Evolutionary conservation across 768 basidiomycete genomes (phyloP).

Genomic region (Mycena epipterygia): DNA sequence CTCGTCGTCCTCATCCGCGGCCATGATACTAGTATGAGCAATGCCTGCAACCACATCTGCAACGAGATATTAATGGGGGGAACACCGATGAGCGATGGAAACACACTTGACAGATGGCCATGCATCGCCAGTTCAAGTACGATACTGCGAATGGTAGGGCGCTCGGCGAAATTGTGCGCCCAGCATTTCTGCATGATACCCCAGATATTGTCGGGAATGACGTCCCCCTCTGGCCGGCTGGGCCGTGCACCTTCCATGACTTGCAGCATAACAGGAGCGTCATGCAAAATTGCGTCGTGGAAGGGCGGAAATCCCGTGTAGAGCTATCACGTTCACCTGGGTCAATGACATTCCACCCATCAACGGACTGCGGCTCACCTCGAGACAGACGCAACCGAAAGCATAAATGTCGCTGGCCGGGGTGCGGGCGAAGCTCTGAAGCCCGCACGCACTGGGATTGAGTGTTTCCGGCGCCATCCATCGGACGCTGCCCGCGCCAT

Average conservation of each 20-base stretch:
- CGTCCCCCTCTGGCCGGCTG: not conserved
- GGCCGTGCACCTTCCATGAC: conserved; percentile 20
- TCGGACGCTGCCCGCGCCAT: conserved; percentile 31
- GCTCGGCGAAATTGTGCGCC: conserved; percentile 25
- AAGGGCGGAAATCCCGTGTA: conserved; percentile 30
- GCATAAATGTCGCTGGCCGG: conserved; percentile 27
- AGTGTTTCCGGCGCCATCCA: conserved; percentile 38
- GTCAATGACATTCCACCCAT: not conserved
- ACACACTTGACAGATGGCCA: not conserved
- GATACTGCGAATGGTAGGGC: conserved; percentile 20
- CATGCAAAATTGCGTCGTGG: conserved; percentile 10
- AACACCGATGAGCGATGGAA: too few relatives aligned
- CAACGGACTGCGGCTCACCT: not conserved
- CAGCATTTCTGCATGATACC: conserved; percentile 30
- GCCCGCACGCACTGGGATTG: conserved; percentile 22
- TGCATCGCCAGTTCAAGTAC: conserved; percentile 10
- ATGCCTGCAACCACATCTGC: too few relatives aligned
- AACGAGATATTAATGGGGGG: not conserved
- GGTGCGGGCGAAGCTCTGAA: not conserved
- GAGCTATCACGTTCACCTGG: not conserved
- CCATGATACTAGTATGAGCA: not conserved
- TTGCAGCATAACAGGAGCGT: conserved; percentile 23
- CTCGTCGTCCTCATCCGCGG: not conserved
- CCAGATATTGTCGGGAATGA: conserved; percentile 29
- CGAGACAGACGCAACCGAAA: conserved; percentile 19